Base-by-base conservation (phyloP, 495 filamentous ascomycete species). In the Lasiosphaeria miniovina region DNA sequence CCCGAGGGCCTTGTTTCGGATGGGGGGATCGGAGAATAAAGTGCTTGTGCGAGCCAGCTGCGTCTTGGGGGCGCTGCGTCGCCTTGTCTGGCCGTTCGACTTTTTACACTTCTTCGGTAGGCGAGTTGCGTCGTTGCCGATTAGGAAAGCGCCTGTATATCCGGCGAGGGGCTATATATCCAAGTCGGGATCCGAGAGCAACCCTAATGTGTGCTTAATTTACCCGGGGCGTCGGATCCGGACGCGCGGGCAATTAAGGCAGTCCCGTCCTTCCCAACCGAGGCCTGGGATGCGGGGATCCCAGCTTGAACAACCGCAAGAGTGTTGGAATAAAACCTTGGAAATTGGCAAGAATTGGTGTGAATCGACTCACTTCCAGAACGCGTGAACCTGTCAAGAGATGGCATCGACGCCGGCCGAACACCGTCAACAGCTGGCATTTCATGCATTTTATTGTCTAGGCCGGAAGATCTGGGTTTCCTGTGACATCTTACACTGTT, bases 101-200 rank as follows among this genome's bases (percentile, higher is more conserved):
- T 55, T 58, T 60, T 62, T 63, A 65, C 60, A 60, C 63, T 60
- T 59, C 10, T 15, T 48, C 57, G 51, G 61, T 34, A 40, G 0
- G 36, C 15, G 10, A 12, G 11, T 9, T n/a, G 6, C 6, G 8
- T 31, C 32, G 40, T 17, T 56, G 2, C 45, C n/a, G 14, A 56
- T 48, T 15, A 24, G 54, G 54, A 49, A 56, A 49, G 31, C 6
- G 5, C 14, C 4, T 56, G 12, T 49, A 56, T 56, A 56, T 56
- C 41, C 54, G 54, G 54, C 32, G 12, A 35, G 49, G 32, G 49
- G 49, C 17, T 51, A 51, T 51, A 51, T 17, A 51, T 12, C 11
- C 17, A 32, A 4, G 6, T 31, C 15, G 17, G 14, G 7, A 35
- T 14, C 24, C 49, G 49, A 51, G 15, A 32, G 49, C 9, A 51